Evolutionary conservation across 1,139 yeast genomes (phyloP).

Genomic region (Zygotorulaspora mrakii): DNA sequence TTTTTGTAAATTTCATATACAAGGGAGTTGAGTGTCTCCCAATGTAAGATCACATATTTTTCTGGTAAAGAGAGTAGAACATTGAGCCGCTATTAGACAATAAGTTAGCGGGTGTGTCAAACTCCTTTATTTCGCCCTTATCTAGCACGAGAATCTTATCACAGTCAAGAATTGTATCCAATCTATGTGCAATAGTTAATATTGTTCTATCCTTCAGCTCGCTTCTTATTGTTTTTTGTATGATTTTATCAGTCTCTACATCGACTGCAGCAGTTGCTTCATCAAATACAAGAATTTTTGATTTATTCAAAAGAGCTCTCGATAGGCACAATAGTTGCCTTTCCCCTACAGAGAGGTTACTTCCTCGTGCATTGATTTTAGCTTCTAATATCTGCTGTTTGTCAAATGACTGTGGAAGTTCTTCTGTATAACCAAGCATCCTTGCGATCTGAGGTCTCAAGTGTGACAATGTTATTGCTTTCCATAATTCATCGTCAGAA

Average conservation of each 20-base stretch:
- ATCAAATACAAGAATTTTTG: constrained; percentile 65
- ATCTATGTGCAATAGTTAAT: constrained; percentile 76
- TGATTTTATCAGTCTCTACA: constrained; percentile 68
- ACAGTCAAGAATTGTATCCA: constrained; percentile 77
- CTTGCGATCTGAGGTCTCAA: constrained; percentile 45
- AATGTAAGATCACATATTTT: constrained; percentile 38
- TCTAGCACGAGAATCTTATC: constrained; percentile 70
- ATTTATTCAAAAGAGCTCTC: constrained; percentile 60
- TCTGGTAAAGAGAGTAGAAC: constrained; percentile 50
- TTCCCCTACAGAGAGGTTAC: constrained; percentile 74
- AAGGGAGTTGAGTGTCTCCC: too few species aligned
- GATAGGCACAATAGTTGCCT: constrained; percentile 73
- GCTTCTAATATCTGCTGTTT: constrained; percentile 39
- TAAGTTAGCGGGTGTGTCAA: constrained; percentile 57
- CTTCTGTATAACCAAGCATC: constrained; percentile 35
- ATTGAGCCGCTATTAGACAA: constrained; percentile 43
- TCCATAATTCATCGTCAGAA: constrained; percentile 54
- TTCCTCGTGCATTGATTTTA: constrained; percentile 61
- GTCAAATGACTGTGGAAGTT: constrained; percentile 24
- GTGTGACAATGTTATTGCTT: constrained; percentile 51
- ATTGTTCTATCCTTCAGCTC: constrained; percentile 66
- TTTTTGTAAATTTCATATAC: background rate
- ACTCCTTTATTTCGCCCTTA: constrained; percentile 63
- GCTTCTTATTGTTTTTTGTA: constrained; percentile 67
- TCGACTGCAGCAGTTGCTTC: constrained; percentile 89